These are phyloP conservation scores for Wickerhamomyces hampshirensis DNA, from an alignment of 805 yeast genomes.

Conservation along the genomic window DNA sequence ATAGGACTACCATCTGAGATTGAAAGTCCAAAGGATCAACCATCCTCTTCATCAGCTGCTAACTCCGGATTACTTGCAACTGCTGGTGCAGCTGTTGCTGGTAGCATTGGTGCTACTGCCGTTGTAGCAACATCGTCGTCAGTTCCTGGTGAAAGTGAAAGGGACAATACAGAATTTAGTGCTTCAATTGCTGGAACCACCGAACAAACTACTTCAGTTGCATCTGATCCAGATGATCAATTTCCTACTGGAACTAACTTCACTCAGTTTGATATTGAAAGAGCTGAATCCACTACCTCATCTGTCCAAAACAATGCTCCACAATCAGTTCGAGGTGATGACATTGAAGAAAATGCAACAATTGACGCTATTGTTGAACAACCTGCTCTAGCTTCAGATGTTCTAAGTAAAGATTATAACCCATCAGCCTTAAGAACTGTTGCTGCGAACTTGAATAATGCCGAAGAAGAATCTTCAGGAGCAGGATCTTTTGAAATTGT, in stretches of 20 bases:
- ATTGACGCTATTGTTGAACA: constrained; percentile 20
- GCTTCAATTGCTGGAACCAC: constrained; percentile 21
- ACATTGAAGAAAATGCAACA: constrained; percentile 26
- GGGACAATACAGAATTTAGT: constrained; percentile 21
- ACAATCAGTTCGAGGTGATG: constrained; percentile 79
- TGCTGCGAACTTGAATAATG: constrained; percentile 16
- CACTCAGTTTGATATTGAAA: constrained; percentile 28
- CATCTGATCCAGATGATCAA: constrained; percentile 22
- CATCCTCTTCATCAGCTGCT: constrained; percentile 22
- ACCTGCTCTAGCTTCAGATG: constrained; percentile 28
- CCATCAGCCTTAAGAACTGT: constrained; percentile 12
- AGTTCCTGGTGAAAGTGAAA: constrained; percentile 31
- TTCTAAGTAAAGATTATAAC: constrained; percentile 25
- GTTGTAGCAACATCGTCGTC: constrained; percentile 16
- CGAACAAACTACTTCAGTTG: constrained; percentile 23
- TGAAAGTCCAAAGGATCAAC: constrained; percentile 7
- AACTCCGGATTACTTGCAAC: constrained; percentile 14
- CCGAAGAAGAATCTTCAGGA: constrained; percentile 19
- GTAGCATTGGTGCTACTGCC: constrained; percentile 23
- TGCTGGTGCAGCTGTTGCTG: constrained; percentile 28
- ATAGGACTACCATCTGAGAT: not conserved
- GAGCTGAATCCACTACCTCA: constrained; percentile 82
- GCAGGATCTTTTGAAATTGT: constrained; percentile 25
- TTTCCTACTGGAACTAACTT: constrained; percentile 16
- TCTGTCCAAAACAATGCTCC: constrained; percentile 93